Base-by-base conservation (phyloP, 805 yeast genomes). In the Ogataea paraovalis region DNA sequence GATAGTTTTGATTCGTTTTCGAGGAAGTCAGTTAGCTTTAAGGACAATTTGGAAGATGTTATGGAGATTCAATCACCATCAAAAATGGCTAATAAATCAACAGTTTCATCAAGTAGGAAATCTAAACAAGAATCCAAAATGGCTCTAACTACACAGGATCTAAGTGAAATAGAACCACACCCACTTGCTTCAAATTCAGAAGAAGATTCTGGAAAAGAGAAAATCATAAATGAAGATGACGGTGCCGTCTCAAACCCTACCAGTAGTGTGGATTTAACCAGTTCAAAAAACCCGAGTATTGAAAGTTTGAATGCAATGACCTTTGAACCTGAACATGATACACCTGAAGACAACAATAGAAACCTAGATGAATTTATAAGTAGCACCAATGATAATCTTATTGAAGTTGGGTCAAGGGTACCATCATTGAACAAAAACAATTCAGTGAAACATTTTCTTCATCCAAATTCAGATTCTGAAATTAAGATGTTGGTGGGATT, bases 321-420 rank as follows among this genome's bases (percentile, higher is more conserved):
- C 19, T 57, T 57, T 44, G 61, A 57, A 46, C 61, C 61, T 6
- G 50, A 57, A 18, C 61, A 57, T 40, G 34, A 37, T 27, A 54
- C 55, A 3, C 58, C 58, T 4, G 57, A 53, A 23, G 39, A 45
- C 30, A 45, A 49, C 13, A 47, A 30, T 2, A 32, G 23, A 9
- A 41, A 19, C 3, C 43, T 39, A 3, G 28, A 39, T 19, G 22
- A 20, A 19, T 18, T 37, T 19, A 20, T 20, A 8, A 16, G 13
- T 19, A 12, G 9, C 12, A n/a, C 39, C 13, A 16, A 37, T 9
- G 25, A 20, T 37, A 21, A 34, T 16, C n/a, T n/a, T n/a, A n/a
- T n/a, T n/a, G n/a, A n/a, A n/a, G n/a, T n/a, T n/a, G n/a, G n/a
- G n/a, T n/a, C n/a, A n/a, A n/a, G n/a, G n/a, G n/a, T n/a, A n/a